These are phyloP conservation scores for Globisporangium okanoganense DNA, from an alignment of 352 stramenopile species.

Conservation along the genomic window DNA sequence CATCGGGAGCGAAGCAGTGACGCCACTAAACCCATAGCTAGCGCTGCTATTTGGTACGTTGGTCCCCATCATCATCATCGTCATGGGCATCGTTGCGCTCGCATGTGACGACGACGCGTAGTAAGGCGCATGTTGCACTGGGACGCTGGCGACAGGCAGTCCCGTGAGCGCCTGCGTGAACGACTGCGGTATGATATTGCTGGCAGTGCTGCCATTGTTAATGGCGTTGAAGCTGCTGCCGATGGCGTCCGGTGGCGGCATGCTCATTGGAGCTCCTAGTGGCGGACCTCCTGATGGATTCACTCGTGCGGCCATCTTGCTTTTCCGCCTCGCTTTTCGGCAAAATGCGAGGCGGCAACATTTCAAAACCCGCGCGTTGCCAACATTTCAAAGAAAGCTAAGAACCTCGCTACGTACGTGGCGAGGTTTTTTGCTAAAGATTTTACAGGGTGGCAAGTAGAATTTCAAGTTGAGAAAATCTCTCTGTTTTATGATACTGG, in stretches of 20 bases:
- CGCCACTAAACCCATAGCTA: not conserved
- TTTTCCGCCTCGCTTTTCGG: not conserved
- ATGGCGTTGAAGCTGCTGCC: not conserved
- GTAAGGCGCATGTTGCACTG: not conserved
- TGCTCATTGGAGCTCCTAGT: not conserved
- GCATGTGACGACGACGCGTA: not conserved
- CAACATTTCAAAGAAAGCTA: no score
- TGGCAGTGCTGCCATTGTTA: not conserved
- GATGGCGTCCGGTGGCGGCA: not conserved
- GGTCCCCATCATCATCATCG: slow-evolving; percentile 3
- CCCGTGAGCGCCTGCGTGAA: slow-evolving; percentile 11
- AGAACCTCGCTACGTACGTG: no score
- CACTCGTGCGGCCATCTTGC: slow-evolving; percentile 8
- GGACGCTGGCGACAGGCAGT: not conserved
- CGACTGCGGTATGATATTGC: slow-evolving; percentile 4
- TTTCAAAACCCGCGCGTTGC: slow-evolving; percentile 9
- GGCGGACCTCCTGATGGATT: slow-evolving; percentile 2
- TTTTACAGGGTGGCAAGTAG: no score
- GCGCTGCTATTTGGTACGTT: not conserved
- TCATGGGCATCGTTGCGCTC: not conserved
- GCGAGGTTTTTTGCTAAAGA: no score
- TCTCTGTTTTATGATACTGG: no score
- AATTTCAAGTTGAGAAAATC: no score
- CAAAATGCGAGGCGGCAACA: slow-evolving; percentile 4
- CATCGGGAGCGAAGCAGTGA: not conserved